Base-by-base conservation (phyloP, 768 basidiomycete species). In the Tylopilus sp. region DNA sequence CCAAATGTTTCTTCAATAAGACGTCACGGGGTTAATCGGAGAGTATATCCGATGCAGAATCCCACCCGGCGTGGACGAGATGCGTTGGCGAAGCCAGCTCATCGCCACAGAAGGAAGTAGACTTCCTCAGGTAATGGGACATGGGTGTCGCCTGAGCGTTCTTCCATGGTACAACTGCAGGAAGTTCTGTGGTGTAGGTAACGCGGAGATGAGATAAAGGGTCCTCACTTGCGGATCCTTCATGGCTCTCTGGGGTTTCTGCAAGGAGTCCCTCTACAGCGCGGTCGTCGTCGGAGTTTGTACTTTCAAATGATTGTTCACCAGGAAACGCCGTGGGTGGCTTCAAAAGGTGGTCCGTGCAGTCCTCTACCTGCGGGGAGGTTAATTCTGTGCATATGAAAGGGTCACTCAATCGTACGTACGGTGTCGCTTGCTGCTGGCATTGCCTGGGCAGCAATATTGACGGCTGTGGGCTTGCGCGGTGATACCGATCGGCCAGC, bases 61-160 rank as follows among this genome's bases (percentile, higher is more conserved):
- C 82, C 83, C 83, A 84, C 19, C 80, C 81, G 30, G 80, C 80
- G 50, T 78, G 75, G 55, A 80, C 72, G 48, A 82, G 76, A 63
- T 71, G 77, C 26, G 81, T 80, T 22, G 75, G 77, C 22, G 77
- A 72, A 38, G 70, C 70, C 54, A 73, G 59, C 38, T 70, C 70
- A 56, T 72, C 70, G 34, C 65, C 66, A 43, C 68, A 55, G 54
- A 78, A 77, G 31, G 74, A 73, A 52, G 66, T 66, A 22, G 76
- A 68, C 60, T 77, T 75, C 47, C 63, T 71, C 61, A 70, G 54
- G 63, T 72, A 70, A 62, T 71, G 65, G 1, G 70, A 63, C 69
- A 70, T 71, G 50, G 69, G 69, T 48, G 69, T 67, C 51, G 66
- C 69, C 34, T 56, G 59, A 11, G 66, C 61, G 19, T 69, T 70